Percentiles rank a stretch among this genome's conserved stretches.
Conservation (phyloP, 169 alveolate species). For the Toxoplasma gondii region DNA sequence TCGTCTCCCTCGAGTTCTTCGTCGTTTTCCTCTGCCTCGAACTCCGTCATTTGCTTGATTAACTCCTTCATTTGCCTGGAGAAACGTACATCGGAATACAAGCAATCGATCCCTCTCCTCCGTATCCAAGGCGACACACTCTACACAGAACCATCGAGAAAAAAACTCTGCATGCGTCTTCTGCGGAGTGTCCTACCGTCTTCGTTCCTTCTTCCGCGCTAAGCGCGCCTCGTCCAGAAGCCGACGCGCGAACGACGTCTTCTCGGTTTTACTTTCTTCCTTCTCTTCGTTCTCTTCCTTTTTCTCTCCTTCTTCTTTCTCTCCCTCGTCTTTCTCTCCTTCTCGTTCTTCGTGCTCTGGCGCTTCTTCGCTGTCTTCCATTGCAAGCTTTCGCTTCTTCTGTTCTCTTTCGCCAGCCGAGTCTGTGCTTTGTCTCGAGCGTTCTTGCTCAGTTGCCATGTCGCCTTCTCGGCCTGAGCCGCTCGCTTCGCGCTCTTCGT, state of each 20-base stretch:
- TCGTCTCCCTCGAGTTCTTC: conserved; percentile 56
- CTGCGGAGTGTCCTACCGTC: not conserved
- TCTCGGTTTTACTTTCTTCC: not conserved
- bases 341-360: not conserved
- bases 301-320: not conserved
- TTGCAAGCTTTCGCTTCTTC: not conserved
- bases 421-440: not conserved
- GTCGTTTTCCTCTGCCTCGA: conserved; percentile 66
- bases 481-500: not conserved
- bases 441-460: not conserved
- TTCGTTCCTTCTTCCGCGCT: not conserved
- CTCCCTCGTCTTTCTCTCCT: not conserved
- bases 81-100: not conserved
- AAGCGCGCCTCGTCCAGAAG: not conserved
- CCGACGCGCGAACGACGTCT: not conserved
- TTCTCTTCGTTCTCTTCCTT: not conserved
- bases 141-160: too few relatives aligned
- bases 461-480: not conserved
- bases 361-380: not conserved
- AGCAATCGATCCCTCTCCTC: not conserved
- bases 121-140: too few relatives aligned
- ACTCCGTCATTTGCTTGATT: conserved; percentile 46
- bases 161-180: too few relatives aligned
- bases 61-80: conserved; percentile 51
- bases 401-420: not conserved